Conservation (phyloP, 306 rosid genomes). For the Dicorynia guianensis region DNA sequence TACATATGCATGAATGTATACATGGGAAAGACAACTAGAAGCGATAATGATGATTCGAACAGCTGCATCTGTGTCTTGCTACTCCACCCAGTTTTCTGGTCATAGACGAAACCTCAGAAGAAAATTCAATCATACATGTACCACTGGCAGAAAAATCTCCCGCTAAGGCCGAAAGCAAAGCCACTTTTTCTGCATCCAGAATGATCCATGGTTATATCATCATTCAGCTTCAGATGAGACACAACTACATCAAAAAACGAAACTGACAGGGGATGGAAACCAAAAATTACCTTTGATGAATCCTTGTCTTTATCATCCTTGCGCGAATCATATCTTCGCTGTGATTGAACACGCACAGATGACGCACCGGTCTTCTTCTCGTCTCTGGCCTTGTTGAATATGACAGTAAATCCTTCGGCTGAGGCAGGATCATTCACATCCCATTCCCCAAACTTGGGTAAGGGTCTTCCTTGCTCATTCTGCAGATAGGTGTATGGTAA, state of each 20-base stretch:
- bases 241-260: not conserved
- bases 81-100: not conserved
- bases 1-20: slow-evolving; percentile 15
- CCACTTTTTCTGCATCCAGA: slow-evolving; percentile 69
- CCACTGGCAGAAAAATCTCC: not conserved
- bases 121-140: not conserved
- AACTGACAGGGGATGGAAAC: not conserved
- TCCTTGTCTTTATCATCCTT: slow-evolving; percentile 39
- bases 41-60: slow-evolving; percentile 7
- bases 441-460: slow-evolving; percentile 95
- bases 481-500: slow-evolving; percentile 34
- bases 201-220: not conserved
- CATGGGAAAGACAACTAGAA: not conserved
- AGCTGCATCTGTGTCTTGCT: not conserved
- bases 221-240: not conserved
- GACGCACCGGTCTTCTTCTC: slow-evolving; percentile 68
- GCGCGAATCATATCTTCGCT: slow-evolving; percentile 40
- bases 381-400: slow-evolving; percentile 81
- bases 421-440: slow-evolving; percentile 87
- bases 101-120: slow-evolving; percentile 1
- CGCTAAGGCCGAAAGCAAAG: slow-evolving; percentile 56
- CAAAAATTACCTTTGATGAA: slow-evolving; percentile 50
- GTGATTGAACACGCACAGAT: slow-evolving; percentile 44
- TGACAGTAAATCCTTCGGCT: slow-evolving; percentile 79
- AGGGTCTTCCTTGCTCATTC: slow-evolving; percentile 58